Evolutionary conservation across 1,284 basidiomycete species (phyloP).

Genomic region (Trametes sp.): DNA sequence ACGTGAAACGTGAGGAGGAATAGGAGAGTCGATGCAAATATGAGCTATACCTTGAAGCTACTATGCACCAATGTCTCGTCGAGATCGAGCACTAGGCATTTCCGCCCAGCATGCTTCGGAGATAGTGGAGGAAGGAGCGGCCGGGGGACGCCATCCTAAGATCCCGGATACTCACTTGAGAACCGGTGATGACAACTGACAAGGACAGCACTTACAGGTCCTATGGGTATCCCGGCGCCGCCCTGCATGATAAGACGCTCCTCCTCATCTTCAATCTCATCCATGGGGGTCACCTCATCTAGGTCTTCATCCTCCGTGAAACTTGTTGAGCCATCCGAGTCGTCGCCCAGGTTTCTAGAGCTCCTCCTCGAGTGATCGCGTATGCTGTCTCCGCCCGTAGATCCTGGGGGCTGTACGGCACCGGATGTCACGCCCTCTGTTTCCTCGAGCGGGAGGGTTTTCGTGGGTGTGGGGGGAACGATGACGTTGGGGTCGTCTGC

Average conservation of each 20-base stretch:
- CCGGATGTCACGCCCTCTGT: slow-evolving; percentile 73
- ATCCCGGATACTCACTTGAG: not conserved
- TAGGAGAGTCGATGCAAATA: not conserved
- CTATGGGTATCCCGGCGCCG: slow-evolving; percentile 84
- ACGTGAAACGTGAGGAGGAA: slow-evolving; percentile 13
- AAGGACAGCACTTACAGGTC: slow-evolving; percentile 62
- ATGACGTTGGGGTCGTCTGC: slow-evolving; percentile 47
- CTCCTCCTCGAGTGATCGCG: slow-evolving; percentile 46
- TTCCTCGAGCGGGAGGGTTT: slow-evolving; percentile 51
- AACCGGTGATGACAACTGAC: not conserved
- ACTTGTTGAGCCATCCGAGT: slow-evolving; percentile 51
- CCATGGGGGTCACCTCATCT: slow-evolving; percentile 48
- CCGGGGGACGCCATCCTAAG: slow-evolving; percentile 82
- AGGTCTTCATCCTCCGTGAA: slow-evolving; percentile 57
- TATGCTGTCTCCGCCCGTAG: slow-evolving; percentile 56
- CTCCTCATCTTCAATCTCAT: slow-evolving; percentile 81
- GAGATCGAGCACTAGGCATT: slow-evolving; percentile 94
- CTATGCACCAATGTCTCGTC: slow-evolving; percentile 97
- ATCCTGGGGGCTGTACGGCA: slow-evolving; percentile 76
- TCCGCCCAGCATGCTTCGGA: slow-evolving; percentile 80
- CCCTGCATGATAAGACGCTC: slow-evolving; percentile 81
- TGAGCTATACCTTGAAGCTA: slow-evolving; percentile 80
- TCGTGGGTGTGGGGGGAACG: slow-evolving; percentile 64
- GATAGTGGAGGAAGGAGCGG: slow-evolving; percentile 85
- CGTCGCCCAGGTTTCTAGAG: slow-evolving; percentile 49